Evolutionary conservation across 2,329 filamentous ascomycete species (phyloP), one percentile per base, ranked within the genome.

Genomic region (Fusarium nurragi): DNA sequence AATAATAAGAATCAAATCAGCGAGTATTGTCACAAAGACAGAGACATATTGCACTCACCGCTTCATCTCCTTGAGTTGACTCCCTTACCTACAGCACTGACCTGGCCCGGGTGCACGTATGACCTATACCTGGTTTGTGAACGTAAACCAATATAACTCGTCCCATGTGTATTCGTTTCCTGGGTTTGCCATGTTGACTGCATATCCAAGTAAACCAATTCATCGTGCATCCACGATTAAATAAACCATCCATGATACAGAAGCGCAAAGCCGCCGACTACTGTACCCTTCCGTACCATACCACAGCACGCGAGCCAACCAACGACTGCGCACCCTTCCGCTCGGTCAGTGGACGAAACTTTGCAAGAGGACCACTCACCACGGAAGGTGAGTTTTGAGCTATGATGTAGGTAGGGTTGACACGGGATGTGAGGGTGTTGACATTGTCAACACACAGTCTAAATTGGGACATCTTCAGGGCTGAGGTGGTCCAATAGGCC

Each of bases 401-500:
- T 34, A 51, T 44, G 28, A 51, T 43, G 37, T 21, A 44, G 26
- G 19, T 41, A 44, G 47, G 40, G 44, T 46, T 54, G 48, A 48
- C 53, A 59, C 26, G 45, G 55, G 55, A 58, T 39, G 32, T 26
- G 53, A 48, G 61, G 51, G 60, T 46, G 57, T 56, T 39, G 60
- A 46, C 47, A 34, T 62, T 49, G 37, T 43, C 50, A 25, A 46
- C 26, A 36, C 32, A 37, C 44, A 28, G 37, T 64, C 64, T 63
- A 48, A 23, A 64, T 67, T 54, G 49, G 64, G 58, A 40, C 52
- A 55, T 64, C 49, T 47, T 53, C 58, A 60, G 51, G 64, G 64
- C 63, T 66, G 64, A 66, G 63, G 46, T 64, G 58, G 64, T 67
- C 36, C 41, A 60, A 60, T 48, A 28, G 47, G 63, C 28, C 47